Evolutionary conservation across 2,329 filamentous ascomycete genomes (phyloP).

Genomic region (Magnaporthiopsis rhizophila): DNA sequence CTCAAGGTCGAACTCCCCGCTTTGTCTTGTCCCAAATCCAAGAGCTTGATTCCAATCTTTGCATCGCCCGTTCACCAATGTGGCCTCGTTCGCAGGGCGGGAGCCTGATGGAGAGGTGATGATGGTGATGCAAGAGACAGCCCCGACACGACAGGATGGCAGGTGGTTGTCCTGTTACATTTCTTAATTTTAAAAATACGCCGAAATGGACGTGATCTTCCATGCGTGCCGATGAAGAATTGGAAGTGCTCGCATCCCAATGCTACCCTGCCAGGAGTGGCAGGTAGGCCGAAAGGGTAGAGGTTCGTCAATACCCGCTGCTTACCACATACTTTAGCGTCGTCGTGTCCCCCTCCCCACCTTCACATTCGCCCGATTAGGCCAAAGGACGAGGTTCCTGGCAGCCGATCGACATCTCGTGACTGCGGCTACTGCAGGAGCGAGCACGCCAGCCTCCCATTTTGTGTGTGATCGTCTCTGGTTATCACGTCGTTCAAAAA

Average conservation of each 20-base stretch:
- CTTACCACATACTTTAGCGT: not conserved
- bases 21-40: too few relatives aligned
- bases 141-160: not conserved
- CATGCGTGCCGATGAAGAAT: too few relatives aligned
- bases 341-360: not conserved
- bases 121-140: not conserved
- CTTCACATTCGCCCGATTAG: not conserved
- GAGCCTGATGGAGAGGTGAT: not conserved
- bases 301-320: not conserved
- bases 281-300: too few relatives aligned
- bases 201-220: not conserved
- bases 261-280: conserved; percentile 4
- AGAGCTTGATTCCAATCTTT: not conserved
- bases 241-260: conserved; percentile 11
- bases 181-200: conserved; percentile 1
- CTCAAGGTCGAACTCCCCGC: not conserved
- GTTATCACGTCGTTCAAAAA: not conserved
- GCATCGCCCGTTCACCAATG: not conserved
- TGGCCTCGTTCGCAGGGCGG: not conserved
- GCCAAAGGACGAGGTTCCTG: not conserved
- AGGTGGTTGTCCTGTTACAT: not conserved
- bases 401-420: not conserved
- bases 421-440: not conserved
- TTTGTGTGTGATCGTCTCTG: not conserved
- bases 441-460: not conserved